These are phyloP conservation scores for Aurifilum marmelostoma DNA, from an alignment of 2,329 filamentous ascomycete genomes.

Conservation along the genomic window DNA sequence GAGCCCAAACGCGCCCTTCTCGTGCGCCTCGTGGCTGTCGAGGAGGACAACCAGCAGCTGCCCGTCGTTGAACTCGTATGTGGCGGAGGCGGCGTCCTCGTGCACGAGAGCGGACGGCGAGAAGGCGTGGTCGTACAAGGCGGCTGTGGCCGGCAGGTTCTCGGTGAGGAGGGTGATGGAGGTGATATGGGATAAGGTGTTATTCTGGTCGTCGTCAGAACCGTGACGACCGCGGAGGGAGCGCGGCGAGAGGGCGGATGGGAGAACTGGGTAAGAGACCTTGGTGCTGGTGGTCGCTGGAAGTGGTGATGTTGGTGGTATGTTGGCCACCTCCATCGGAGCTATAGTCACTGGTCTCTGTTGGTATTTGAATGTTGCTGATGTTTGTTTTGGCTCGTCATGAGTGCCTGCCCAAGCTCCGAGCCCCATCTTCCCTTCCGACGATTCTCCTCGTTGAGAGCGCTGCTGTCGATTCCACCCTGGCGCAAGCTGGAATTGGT, in stretches of 20 bases:
- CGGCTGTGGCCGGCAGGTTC: slow-evolving; percentile 3
- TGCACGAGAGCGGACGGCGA: not conserved
- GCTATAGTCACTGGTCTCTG: not conserved
- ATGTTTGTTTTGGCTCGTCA: too few relatives aligned
- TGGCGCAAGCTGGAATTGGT: not conserved
- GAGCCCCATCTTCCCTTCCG: too few relatives aligned
- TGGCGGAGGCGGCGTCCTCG: not conserved
- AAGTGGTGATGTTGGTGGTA: not conserved
- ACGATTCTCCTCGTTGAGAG: not conserved
- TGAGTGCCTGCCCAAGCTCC: too few relatives aligned
- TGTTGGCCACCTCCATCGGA: not conserved
- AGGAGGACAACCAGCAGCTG: slow-evolving; percentile 11
- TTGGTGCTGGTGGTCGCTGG: not conserved
- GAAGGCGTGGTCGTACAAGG: slow-evolving; percentile 21
- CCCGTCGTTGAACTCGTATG: slow-evolving; percentile 9
- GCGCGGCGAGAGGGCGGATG: not conserved
- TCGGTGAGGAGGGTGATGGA: slow-evolving; percentile 19
- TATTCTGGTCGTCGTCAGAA: not conserved
- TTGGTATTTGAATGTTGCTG: not conserved
- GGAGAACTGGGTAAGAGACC: not conserved
- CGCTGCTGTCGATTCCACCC: not conserved
- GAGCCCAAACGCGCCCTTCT: not conserved
- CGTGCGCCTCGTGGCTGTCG: not conserved
- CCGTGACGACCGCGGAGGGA: not conserved
- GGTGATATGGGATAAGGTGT: not conserved